A percentile compares a stretch with the other conserved stretches of the same genome.
Conservation (phyloP, 148 eudicot species). For the Pouteria glomerata region DNA sequence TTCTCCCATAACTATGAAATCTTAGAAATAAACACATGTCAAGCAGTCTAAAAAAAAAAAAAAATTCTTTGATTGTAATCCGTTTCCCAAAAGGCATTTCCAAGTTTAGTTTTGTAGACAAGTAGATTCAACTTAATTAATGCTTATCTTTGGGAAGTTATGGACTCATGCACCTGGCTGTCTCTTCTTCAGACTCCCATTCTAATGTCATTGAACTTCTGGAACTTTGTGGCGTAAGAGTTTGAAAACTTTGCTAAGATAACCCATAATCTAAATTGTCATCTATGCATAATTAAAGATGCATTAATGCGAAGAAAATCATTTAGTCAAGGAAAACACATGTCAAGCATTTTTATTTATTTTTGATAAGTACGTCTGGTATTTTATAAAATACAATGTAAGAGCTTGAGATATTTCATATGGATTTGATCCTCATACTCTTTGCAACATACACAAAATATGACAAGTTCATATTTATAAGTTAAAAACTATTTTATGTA, state of each 20-base stretch:
- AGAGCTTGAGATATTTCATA: not conserved
- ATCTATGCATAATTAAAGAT: slow-evolving; percentile 25
- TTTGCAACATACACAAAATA: not conserved
- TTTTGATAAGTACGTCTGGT: too few relatives aligned
- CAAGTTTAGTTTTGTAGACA: too few relatives aligned
- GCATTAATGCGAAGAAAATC: slow-evolving; percentile 24
- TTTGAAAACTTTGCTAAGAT: slow-evolving; percentile 77
- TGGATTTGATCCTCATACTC: not conserved
- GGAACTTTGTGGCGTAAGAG: slow-evolving; percentile 56
- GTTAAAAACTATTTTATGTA: not conserved
- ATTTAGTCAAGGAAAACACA: not conserved
- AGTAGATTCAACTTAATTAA: too few relatives aligned
- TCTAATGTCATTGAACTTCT: slow-evolving; percentile 41
- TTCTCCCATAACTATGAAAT: too few relatives aligned
- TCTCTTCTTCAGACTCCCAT: slow-evolving; percentile 37
- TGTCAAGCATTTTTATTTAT: too few relatives aligned
- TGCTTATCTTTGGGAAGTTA: too few relatives aligned
- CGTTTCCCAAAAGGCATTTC: too few relatives aligned
- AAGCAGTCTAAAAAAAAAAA: too few relatives aligned
- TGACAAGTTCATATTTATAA: not conserved
- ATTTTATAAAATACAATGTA: not conserved
- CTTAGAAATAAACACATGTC: too few relatives aligned
- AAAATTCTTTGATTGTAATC: too few relatives aligned
- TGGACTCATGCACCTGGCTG: too few relatives aligned
- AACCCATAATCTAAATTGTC: slow-evolving; percentile 46